Evolutionary conservation across 768 basidiomycete genomes (phyloP), one percentile per base, ranked within the genome.

Genomic region (Pisolithus albus): DNA sequence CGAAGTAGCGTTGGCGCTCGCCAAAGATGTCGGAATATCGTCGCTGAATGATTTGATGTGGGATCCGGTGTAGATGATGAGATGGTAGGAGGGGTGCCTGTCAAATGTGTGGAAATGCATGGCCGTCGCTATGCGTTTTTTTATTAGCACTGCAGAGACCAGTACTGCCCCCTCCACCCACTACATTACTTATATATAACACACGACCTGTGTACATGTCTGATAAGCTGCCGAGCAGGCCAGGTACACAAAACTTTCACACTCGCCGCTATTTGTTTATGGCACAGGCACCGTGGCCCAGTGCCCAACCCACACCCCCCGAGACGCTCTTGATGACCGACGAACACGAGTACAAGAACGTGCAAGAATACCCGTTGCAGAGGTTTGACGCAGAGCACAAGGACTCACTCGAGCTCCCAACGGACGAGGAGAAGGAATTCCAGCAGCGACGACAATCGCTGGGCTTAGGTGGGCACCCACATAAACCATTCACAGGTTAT

Each of bases 41-140:
- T 47, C 57, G 7, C 52, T 90, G 42, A 73, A 79, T 52, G 86
- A 89, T 56, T 57, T 87, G 34, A 65, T 90, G 57, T 90, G 86
- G 82, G 86, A 89, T 59, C 73, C 77, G 0, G 49, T 49, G 11
- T 64, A 7, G 61, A 13, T 26, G 26, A 7, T 5, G 26, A 26
- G 26, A 26, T 26, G 26, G 4, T 26, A 5, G 21, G 21, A 23
- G 21, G 26, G 26, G 26, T 26, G 26, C 26, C 26, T 26, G 26
- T 26, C 26, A 26, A 39, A 13, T 10, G 13, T 10, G 19, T 42
- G 5, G 21, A 15, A 23, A 42, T 42, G 41, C 23, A 1, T 19
- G 41, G 9, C 13, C 41, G 10, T n/a, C 6, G 10, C 15, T 21
- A 13, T 13, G 10, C 10, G n/a, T 7, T 23, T 18, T 18, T 10